Conservation (phyloP, 176 grass and related monocot species). For the Carex pumila region DNA sequence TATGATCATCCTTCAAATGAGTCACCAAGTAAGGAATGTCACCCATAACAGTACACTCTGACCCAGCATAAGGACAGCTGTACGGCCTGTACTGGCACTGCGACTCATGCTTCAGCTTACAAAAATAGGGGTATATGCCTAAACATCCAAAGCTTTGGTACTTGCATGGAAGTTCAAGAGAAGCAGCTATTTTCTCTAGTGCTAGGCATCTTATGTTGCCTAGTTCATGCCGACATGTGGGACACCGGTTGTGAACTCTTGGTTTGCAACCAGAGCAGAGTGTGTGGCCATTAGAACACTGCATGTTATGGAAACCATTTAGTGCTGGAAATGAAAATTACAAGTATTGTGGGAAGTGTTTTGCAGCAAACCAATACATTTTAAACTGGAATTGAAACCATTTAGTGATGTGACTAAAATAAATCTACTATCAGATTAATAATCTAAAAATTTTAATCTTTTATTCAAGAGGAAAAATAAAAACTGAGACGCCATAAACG, state of each 20-base stretch:
- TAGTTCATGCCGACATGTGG: constrained; percentile 87
- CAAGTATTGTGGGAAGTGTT: background rate
- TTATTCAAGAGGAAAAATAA: background rate
- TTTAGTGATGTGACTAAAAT: too few species aligned
- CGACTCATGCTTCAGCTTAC: constrained; percentile 90
- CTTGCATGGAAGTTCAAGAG: constrained; percentile 86
- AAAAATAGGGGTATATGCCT: constrained; percentile 87
- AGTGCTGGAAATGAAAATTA: background rate
- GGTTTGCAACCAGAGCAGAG: constrained; percentile 88
- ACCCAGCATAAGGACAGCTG: constrained; percentile 85
- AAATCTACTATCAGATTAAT: background rate
- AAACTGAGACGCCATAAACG: background rate
- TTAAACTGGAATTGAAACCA: too few species aligned
- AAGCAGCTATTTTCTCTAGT: constrained; percentile 80
- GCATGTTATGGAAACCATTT: constrained; percentile 16
- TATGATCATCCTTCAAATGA: constrained; percentile 92
- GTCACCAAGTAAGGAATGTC: constrained; percentile 70
- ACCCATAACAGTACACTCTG: constrained; percentile 79
- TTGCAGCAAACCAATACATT: background rate
- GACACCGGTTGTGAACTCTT: constrained; percentile 85
- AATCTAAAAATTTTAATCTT: background rate
- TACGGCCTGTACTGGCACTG: constrained; percentile 79
- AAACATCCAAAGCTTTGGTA: constrained; percentile 84
- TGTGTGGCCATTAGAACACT: constrained; percentile 95
- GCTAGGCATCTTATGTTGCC: constrained; percentile 95